These are phyloP conservation scores for Copromyces sp. DNA, from an alignment of 495 filamentous ascomycete species.

Conservation along the genomic window DNA sequence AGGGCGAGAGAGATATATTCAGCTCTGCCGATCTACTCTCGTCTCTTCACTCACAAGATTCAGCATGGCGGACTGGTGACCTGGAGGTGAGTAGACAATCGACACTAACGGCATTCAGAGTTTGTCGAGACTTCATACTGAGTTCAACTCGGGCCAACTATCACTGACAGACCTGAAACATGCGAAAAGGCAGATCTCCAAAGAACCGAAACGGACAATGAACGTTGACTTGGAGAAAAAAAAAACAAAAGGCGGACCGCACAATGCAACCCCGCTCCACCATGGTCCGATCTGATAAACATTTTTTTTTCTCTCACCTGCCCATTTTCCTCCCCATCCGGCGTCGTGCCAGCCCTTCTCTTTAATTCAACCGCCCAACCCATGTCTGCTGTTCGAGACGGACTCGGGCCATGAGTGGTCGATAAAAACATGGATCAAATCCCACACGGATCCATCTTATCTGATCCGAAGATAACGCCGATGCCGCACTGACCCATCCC, in stretches of 20 bases:
- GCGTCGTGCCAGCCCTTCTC: conserved; percentile 1
- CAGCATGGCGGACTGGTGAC: neutral
- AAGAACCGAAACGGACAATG: neutral
- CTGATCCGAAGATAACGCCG: conserved; percentile 43
- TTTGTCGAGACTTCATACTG: too few relatives aligned
- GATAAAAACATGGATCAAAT: neutral
- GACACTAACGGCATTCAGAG: neutral
- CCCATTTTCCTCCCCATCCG: conserved; percentile 1
- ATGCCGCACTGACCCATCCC: conserved; percentile 20
- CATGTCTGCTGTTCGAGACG: conserved; percentile 9
- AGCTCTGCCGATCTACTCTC: neutral
- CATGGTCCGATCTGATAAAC: conserved; percentile 24
- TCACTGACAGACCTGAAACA: neutral
- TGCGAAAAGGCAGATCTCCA: too few relatives aligned
- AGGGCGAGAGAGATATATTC: neutral
- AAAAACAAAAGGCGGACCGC: neutral
- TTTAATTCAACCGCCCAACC: neutral
- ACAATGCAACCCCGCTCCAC: neutral
- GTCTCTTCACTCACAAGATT: neutral
- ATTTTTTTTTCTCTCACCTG: conserved; percentile 7
- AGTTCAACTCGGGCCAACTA: too few relatives aligned
- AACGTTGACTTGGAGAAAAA: neutral
- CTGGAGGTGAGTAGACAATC: neutral
- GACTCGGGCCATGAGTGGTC: conserved; percentile 3
- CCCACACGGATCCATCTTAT: conserved; percentile 34